Base-by-base conservation (phyloP, 805 yeast genomes). In the Saccharomyces jurei region DNA sequence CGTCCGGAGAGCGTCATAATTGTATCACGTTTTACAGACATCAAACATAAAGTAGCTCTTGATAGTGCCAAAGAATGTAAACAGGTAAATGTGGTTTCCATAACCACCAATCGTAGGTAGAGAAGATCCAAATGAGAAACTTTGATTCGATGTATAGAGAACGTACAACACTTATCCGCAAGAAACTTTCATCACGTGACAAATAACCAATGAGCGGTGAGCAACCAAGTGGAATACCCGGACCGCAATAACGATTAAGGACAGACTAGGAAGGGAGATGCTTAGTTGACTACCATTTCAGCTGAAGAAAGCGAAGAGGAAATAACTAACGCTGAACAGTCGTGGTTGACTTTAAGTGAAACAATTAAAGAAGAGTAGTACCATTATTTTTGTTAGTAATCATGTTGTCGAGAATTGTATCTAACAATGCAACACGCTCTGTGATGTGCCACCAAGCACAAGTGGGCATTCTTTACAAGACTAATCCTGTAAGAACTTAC, bases 401-500 rank as follows among this genome's bases (percentile, higher is more conserved):
- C 44, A 36, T 36, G 44, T 36, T 36, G 44, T 36, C 44, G 17
- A 36, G 44, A 36, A 36, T 36, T 17, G 44, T 36, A 17, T 36
- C 44, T 17, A 36, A 17, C 44, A 36, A 17, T 36, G 44, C 25
- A 36, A 36, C 17, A 10, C 44, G 44, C 17, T 36, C 44, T 17
- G 44, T 36, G 25, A 36, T 36, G 44, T 36, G 44, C 44, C 44
- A 36, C 22, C 44, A 36, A 36, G 44, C 44, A 9, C 44, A 36
- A 36, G 44, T 21, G 44, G 44, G 44, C 4, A 36, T 36, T 36
- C 44, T 36, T 17, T 36, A 36, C 25, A 36, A 36, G 44, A 36
- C 44, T 17, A 36, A 36, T 11, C 44, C 44, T 17, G 44, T 36
- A 6, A 88, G 96, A 86, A 85, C 84, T 80, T 92, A 89, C 80